Conservation (phyloP, 495 filamentous ascomycete species). For the Filosporella fistucella region DNA sequence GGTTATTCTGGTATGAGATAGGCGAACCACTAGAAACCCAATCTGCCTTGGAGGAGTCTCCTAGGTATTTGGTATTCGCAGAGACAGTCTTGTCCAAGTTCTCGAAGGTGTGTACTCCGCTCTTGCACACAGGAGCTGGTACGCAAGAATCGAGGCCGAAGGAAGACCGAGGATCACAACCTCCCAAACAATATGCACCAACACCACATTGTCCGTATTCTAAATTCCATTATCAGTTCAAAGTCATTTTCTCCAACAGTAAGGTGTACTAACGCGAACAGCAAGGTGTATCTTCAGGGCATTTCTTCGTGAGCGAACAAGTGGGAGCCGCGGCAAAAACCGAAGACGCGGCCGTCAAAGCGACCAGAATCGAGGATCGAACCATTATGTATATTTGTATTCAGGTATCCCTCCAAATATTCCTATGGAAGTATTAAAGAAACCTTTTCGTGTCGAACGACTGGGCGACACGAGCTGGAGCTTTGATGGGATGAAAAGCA, state of each 20-base stretch:
- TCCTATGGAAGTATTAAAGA: no score
- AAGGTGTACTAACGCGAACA: conserved; percentile 74
- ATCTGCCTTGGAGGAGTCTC: conserved; percentile 69
- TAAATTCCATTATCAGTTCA: conserved; percentile 32
- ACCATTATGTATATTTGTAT: conserved; percentile 26
- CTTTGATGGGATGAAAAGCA: neutral
- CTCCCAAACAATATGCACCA: conserved; percentile 93
- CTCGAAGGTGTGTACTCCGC: conserved; percentile 64
- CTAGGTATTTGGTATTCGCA: conserved; percentile 76
- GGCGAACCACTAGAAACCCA: conserved; percentile 86
- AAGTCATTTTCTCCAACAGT: conserved; percentile 13
- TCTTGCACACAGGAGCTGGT: conserved; percentile 78
- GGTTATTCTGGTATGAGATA: conserved; percentile 51
- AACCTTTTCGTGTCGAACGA: no score
- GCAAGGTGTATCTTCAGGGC: conserved; percentile 75
- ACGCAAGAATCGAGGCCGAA: conserved; percentile 78
- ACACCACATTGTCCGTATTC: conserved; percentile 93
- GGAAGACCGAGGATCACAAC: conserved; percentile 85
- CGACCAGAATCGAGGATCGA: conserved; percentile 21
- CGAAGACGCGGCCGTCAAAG: conserved; percentile 25
- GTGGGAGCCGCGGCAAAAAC: conserved; percentile 27
- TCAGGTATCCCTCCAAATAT: no score
- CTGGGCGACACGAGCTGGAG: no score
- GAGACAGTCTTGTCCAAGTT: conserved; percentile 63
- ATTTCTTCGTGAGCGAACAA: conserved; percentile 58